These are phyloP conservation scores for Thuja plicata DNA, from an alignment of 83 land plant species.

Conservation along the genomic window DNA sequence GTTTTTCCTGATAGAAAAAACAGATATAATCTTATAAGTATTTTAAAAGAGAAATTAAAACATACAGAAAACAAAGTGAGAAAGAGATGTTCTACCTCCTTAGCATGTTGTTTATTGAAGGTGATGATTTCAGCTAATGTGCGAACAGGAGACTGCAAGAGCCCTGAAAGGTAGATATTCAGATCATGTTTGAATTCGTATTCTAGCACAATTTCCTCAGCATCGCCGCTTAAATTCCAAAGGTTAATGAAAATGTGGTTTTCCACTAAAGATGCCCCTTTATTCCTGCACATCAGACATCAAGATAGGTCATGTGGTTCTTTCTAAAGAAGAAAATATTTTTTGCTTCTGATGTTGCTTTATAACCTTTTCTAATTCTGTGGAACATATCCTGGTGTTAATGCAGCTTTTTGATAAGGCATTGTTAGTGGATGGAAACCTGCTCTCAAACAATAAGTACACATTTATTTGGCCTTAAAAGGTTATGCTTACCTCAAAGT, in stretches of 20 bases:
- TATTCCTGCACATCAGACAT: constrained; percentile 2
- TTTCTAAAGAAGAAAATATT: background rate
- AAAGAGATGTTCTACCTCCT: constrained; percentile 19
- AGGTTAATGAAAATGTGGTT: constrained; percentile 18
- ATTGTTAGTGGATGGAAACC: background rate
- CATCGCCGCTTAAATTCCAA: background rate
- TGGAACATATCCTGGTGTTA: background rate
- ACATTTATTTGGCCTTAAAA: background rate
- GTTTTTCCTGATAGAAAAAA: too few species aligned
- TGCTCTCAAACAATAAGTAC: background rate
- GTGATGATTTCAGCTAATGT: constrained; percentile 19
- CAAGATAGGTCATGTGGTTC: background rate
- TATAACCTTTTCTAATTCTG: background rate
- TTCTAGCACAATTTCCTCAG: constrained; percentile 16
- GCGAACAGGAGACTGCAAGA: too few species aligned
- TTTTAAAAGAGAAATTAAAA: background rate
- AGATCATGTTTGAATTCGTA: constrained; percentile 51
- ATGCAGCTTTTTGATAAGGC: background rate
- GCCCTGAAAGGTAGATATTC: constrained; percentile 9
- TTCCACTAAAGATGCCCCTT: constrained; percentile 50
- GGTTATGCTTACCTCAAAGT: constrained; percentile 19
- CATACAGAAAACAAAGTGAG: background rate
- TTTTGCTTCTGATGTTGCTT: constrained; percentile 14
- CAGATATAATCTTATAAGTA: background rate
- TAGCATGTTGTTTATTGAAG: constrained; percentile 34